Conservation (phyloP, 2,329 filamentous ascomycete species). For the Sclerotiophoma versabilis region DNA sequence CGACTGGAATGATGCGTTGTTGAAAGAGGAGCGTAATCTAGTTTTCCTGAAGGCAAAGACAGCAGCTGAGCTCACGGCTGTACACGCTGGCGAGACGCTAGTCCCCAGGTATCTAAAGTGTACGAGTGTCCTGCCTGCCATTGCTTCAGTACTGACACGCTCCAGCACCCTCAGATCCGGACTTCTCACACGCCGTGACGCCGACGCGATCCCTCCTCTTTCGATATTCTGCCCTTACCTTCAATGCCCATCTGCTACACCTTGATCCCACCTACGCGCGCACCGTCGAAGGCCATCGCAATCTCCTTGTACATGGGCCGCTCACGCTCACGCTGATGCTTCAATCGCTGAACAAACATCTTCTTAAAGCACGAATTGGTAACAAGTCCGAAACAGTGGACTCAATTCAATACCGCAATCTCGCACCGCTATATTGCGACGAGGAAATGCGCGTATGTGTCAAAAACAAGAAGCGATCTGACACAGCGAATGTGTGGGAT, state of each 20-base stretch:
- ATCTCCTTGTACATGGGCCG: slow-evolving; percentile 86
- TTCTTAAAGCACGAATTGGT: neutral
- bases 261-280: slow-evolving; percentile 75
- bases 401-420: slow-evolving; percentile 77
- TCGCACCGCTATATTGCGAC: slow-evolving; percentile 79
- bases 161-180: slow-evolving; percentile 58
- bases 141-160: slow-evolving; percentile 19
- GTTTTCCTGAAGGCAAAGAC: slow-evolving; percentile 67
- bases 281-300: slow-evolving; percentile 74
- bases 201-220: slow-evolving; percentile 79
- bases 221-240: slow-evolving; percentile 83
- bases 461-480: slow-evolving; percentile 51
- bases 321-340: slow-evolving; percentile 80
- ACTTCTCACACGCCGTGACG: slow-evolving; percentile 65
- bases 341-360: slow-evolving; percentile 61
- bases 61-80: slow-evolving; percentile 46
- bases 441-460: slow-evolving; percentile 76
- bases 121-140: slow-evolving; percentile 21
- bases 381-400: slow-evolving; percentile 51
- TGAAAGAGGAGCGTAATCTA: slow-evolving; percentile 67
- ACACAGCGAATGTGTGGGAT: slow-evolving; percentile 38
- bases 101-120: slow-evolving; percentile 49
- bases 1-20: slow-evolving; percentile 43
- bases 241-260: slow-evolving; percentile 93
- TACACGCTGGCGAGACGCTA: slow-evolving; percentile 34